Evolutionary conservation across 148 eudicot species (phyloP), one percentile per base, ranked within the genome.

Genomic region (Silene uniflora): DNA sequence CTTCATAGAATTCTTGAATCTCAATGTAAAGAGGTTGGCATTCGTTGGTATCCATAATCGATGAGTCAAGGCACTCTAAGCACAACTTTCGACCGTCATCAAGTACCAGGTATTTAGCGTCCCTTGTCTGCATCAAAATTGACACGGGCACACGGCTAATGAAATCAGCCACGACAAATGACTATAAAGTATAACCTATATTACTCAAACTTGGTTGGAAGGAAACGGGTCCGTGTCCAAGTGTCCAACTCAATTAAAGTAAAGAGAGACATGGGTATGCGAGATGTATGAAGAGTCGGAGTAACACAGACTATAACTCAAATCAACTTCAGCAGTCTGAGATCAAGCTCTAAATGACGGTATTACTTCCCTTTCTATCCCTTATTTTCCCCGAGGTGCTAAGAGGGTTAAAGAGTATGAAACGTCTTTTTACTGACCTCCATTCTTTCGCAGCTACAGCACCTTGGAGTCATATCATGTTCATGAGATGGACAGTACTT

Each of bases 401-500:
- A 63, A 7, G 52, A 44, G 49, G 27, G 12, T 55, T 25, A 39
- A 35, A 39, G 44, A 39, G 44, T 39, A 39, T 27, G 64, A 25
- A 14, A 52, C 32, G 73, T n/a, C 1, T 23, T 67, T 56, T 59
- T 7, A 67, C 89, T 67, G 23, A 93, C 99, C 96, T 95, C 99
- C 97, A 95, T 89, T 85, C 94, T 86, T 81, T 95, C 99, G 79
- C 99, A 95, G 87, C 99, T 95, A 79, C 99, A 95, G 79, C 99
- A 95, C 75, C 99, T 85, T 35, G 97, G 94, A 32, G 99, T 95
- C 73, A 85, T 82, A 76, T 95, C 99, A 77, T 62, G 71, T 77
- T 95, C 99, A 75, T 95, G 99, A 8, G 91, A 86, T 60, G 98
- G 99, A 83, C 99, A 95, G 81, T 95, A 95, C 83, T 95, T 95